A percentile compares a stretch with the other conserved stretches of the same genome.
These are phyloP conservation scores for Paracoccidioides brasiliensis DNA, from an alignment of 2,329 filamentous ascomycete species.

Conservation along the genomic window DNA sequence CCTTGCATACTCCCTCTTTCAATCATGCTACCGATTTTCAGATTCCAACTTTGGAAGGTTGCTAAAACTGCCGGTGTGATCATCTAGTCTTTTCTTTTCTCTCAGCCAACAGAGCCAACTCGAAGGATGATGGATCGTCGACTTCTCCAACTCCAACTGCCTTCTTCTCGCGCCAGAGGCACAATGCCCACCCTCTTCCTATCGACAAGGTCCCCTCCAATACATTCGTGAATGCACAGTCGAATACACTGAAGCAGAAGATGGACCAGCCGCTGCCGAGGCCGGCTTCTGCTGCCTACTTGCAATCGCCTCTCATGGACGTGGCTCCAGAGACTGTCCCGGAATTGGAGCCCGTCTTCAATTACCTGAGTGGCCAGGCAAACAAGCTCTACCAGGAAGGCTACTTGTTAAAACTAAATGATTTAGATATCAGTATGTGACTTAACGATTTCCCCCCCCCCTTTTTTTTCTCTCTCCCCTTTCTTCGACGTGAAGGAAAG, in stretches of 20 bases:
- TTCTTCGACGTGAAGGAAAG: conserved; percentile 1
- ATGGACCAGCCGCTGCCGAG: conserved; percentile 45
- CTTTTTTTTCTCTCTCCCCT: conserved; percentile 13
- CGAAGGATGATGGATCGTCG: background rate
- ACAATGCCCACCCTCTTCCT: background rate
- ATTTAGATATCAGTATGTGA: conserved; percentile 74
- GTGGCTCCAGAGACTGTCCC: conserved; percentile 65
- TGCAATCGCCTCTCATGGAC: conserved; percentile 77
- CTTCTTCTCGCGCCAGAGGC: background rate
- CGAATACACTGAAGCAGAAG: background rate
- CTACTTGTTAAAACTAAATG: conserved; percentile 92
- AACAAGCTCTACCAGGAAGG: conserved; percentile 98
- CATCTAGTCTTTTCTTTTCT: conserved; percentile 1
- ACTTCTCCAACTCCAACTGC: background rate
- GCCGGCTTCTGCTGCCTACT: conserved; percentile 74
- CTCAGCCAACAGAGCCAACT: background rate
- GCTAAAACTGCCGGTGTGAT: background rate
- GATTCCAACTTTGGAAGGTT: background rate
- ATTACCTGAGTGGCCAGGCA: conserved; percentile 81
- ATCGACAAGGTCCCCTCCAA: background rate
- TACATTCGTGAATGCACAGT: background rate
- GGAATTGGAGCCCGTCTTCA: conserved; percentile 88
- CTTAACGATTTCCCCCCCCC: no score
- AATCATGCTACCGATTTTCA: no score
- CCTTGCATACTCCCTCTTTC: no score